phyloP scores from a whole-genome alignment of 495 filamentous ascomycete genomes.

The Rostrohypoxylon terebratum region DNA sequence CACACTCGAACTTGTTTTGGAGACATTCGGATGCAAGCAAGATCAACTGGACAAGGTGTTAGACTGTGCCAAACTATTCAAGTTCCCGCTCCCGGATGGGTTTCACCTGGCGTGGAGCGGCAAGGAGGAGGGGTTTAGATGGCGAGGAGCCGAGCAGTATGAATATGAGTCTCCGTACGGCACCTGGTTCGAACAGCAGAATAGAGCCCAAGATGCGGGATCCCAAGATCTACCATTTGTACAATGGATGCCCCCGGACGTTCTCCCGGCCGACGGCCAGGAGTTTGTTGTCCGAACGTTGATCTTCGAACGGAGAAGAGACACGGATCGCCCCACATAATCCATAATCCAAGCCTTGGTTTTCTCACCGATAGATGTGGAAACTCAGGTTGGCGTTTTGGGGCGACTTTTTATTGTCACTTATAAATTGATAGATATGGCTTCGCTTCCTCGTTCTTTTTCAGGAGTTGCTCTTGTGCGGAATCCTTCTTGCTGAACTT shows the following conservation, averaged over 20 bases:
- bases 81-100: conserved; percentile 38
- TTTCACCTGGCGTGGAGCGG: conserved; percentile 43
- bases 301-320: conserved; percentile 28
- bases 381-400: neutral
- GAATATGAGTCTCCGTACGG: conserved; percentile 16
- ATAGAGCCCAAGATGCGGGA: neutral
- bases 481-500: too few relatives aligned
- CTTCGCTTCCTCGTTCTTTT: neutral
- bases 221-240: neutral
- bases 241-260: conserved; percentile 17
- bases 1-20: conserved; percentile 43
- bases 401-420: neutral
- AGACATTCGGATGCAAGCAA: conserved; percentile 43
- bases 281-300: conserved; percentile 33
- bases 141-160: conserved; percentile 42
- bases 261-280: neutral
- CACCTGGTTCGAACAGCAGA: conserved; percentile 14
- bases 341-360: neutral
- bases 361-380: neutral
- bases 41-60: conserved; percentile 45
- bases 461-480: too few relatives aligned
- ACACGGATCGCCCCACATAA: neutral
- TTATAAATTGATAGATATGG: neutral
- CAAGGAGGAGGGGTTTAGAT: conserved; percentile 27
- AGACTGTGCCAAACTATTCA: conserved; percentile 49